phyloP scores from a whole-genome alignment of 495 filamentous ascomycete species.

The Lophiostoma macrostomum region DNA sequence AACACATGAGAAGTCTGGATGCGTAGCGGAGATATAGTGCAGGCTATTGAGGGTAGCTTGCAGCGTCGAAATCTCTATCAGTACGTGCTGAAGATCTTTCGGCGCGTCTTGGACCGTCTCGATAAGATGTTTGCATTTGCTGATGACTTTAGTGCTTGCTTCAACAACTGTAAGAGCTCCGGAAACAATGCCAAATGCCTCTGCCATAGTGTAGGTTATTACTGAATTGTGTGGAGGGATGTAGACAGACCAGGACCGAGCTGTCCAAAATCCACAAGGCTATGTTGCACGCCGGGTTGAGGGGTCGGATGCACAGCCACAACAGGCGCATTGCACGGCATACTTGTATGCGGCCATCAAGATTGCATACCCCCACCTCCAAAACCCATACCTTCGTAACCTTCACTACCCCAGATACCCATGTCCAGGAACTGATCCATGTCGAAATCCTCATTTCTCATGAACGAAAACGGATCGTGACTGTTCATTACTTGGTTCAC shows the following conservation, averaged over 20 bases:
- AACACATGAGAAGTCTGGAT: constrained; percentile 1
- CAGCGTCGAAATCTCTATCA: constrained; percentile 19
- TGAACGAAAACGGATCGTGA: constrained; percentile 19
- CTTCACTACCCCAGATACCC: constrained; percentile 19
- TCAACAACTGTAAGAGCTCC: constrained; percentile 18
- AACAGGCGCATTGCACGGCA: too few relatives aligned
- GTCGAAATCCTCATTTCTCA: constrained; percentile 19
- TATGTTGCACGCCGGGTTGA: too few relatives aligned
- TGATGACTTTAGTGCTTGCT: constrained; percentile 10
- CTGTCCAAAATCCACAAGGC: too few relatives aligned
- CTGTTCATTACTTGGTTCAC: too few relatives aligned
- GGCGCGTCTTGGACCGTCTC: constrained; percentile 18
- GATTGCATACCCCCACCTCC: constrained; percentile 12
- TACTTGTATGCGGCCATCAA: not conserved
- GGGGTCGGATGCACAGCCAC: too few relatives aligned
- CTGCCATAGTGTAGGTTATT: constrained; percentile 4
- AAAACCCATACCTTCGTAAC: constrained; percentile 24
- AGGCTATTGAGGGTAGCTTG: constrained; percentile 14
- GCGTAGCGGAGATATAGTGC: not conserved
- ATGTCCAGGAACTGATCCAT: constrained; percentile 29
- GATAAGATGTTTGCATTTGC: constrained; percentile 17
- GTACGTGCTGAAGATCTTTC: constrained; percentile 14
- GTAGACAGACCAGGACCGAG: not conserved
- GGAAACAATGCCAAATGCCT: constrained; percentile 9
- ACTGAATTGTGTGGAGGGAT: not conserved